A percentile compares a stretch with the other conserved stretches of the same genome.
phyloP scores from a whole-genome alignment of 1,284 basidiomycete genomes.

The Butyriboletus regius region DNA sequence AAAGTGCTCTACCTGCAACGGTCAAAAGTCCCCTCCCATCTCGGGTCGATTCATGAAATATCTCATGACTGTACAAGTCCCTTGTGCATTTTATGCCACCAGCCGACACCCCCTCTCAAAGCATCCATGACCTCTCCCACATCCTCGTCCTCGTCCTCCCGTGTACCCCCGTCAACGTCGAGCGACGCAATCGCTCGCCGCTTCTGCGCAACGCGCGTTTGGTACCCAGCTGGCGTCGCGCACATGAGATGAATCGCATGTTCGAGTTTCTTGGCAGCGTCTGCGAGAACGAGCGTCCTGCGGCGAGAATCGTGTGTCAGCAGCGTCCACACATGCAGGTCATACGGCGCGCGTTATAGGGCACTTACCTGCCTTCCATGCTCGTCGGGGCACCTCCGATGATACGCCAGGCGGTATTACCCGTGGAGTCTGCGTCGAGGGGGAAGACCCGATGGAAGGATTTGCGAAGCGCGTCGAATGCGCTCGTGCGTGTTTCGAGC shows the following conservation, averaged over 20 bases:
- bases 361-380: constrained; percentile 18
- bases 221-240: constrained; percentile 26
- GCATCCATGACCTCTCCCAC: constrained; percentile 13
- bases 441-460: constrained; percentile 34
- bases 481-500: constrained; percentile 30
- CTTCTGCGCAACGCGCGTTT: constrained; percentile 4
- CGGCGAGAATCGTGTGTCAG: background rate
- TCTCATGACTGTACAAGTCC: background rate
- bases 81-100: constrained; percentile 12
- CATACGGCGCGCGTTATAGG: background rate
- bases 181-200: constrained; percentile 12
- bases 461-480: constrained; percentile 29
- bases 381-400: constrained; percentile 12
- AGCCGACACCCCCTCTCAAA: constrained; percentile 6
- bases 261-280: constrained; percentile 24
- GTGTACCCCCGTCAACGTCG: background rate
- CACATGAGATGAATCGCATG: constrained; percentile 27
- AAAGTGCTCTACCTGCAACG: too few species aligned
- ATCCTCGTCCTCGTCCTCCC: constrained; percentile 1
- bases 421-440: constrained; percentile 7
- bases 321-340: background rate
- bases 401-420: constrained; percentile 5
- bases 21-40: background rate
- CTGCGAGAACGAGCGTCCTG: constrained; percentile 22
- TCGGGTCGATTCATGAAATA: background rate